Evolutionary conservation across 345 rosid genomes (phyloP).

Genomic region (Luvunga scandens): DNA sequence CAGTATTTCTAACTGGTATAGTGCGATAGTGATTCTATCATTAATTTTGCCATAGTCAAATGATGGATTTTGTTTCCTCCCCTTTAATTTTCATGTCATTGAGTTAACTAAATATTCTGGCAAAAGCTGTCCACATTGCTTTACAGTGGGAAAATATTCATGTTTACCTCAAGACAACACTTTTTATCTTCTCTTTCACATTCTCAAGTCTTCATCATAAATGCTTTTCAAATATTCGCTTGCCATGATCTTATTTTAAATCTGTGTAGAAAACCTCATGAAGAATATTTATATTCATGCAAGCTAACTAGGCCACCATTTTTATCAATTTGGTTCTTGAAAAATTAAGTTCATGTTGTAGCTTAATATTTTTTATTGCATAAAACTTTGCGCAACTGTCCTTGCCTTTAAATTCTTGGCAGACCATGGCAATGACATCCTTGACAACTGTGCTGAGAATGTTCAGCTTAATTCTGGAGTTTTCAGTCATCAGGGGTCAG

Average conservation of each 20-base stretch:
- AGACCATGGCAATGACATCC: constrained; percentile 68
- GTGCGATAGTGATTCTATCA: not conserved
- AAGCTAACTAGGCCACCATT: not conserved
- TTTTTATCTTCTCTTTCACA: not conserved
- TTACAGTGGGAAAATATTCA: not conserved
- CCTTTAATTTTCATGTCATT: not conserved
- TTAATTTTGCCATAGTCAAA: not conserved
- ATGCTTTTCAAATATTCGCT: not conserved
- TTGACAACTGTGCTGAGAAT: constrained; percentile 62
- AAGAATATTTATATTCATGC: not conserved
- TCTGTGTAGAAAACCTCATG: not conserved
- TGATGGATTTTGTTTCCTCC: not conserved
- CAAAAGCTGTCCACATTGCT: not conserved
- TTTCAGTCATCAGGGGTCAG: constrained; percentile 35
- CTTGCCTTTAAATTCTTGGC: constrained; percentile 11
- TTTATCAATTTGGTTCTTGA: not conserved
- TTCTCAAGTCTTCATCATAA: not conserved
- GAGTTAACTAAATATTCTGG: constrained; percentile 2
- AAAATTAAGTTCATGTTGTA: not conserved
- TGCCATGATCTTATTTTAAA: not conserved
- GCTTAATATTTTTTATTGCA: not conserved
- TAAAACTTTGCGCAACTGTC: not conserved
- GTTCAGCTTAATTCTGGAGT: constrained; percentile 45
- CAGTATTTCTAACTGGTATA: constrained; percentile 74
- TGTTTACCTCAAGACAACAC: not conserved